Base-by-base conservation (phyloP, 2,329 filamentous ascomycete species). In the Hymenoscyphus repandus region DNA sequence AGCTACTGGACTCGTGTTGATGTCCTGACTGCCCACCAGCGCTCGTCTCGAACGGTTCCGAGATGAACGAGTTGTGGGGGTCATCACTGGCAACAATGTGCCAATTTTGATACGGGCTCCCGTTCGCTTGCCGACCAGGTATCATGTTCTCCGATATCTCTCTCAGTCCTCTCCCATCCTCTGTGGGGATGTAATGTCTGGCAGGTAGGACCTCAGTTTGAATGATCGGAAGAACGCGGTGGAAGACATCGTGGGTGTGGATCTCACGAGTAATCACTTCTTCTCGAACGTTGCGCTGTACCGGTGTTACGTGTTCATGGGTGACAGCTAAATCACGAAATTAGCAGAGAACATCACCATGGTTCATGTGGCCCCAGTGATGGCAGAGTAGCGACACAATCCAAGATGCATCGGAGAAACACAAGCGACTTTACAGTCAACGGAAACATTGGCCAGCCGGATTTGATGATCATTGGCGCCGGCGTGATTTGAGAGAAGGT, bases 171-270 rank as follows among this genome's bases (percentile, higher is more conserved):
- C 68, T 71, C 2, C 75, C 66, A 62, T 75, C 62, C n/a, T 53
- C 31, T 5, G 49, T 47, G 5, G 50, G 54, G 6, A 63, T 45
- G 32, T 65, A 79, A 60, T 80, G 77, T 10, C 73, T 71, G 1
- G 77, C 66, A 1, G 77, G 75, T 1, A 79, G 67, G 9, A 79
- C 69, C 58, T 80, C 72, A 11, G 74, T 71, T 47, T 80, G 74
- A 27, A 74, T 68, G 18, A 80, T 69, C 2, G 77, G 77, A n/a
- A 76, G 71, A 22, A 77, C 67, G 22, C 73, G 72, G 52, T 79
- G 75, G 56, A 72, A 74, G 33, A 76, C 63, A 54, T 79, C 72
- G 60, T 80, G 70, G 32, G 72, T 73, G 64, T 80, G 77, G 32
- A 78, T 76, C 52, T 80, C 77, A 34, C 75, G 73, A 6, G 71